Evolutionary conservation across 306 rosid species (phyloP).

Genomic region (Cicer arietinum): DNA sequence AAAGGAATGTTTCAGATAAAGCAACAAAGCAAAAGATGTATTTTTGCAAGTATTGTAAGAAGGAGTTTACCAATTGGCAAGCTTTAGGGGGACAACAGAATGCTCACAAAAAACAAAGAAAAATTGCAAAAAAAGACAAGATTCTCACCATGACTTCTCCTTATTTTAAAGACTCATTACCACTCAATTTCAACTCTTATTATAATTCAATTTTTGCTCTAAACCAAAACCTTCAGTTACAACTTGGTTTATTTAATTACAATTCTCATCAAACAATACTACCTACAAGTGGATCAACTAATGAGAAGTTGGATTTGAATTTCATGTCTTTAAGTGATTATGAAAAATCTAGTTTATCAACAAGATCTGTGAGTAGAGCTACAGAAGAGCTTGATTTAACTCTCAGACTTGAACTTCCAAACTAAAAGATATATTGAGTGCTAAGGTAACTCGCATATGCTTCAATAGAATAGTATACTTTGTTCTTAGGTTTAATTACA

Average conservation of each 20-base stretch:
- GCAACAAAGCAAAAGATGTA: background rate
- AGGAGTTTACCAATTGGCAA: slow-evolving; percentile 4
- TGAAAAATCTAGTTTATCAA: background rate
- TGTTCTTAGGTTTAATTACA: too few relatives aligned
- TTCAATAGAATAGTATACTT: too few relatives aligned
- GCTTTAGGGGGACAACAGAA: slow-evolving; percentile 20
- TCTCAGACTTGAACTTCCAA: background rate
- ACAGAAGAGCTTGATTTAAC: background rate
- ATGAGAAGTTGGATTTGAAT: background rate
- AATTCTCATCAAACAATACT: background rate
- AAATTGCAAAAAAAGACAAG: background rate
- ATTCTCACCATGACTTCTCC: background rate
- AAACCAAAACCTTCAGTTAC: background rate
- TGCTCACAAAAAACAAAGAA: slow-evolving; percentile 17
- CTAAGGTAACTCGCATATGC: too few relatives aligned
- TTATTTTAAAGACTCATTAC: background rate
- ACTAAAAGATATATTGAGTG: too few relatives aligned
- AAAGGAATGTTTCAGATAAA: background rate
- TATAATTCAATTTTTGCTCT: background rate
- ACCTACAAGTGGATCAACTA: background rate
- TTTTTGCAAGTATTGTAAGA: background rate
- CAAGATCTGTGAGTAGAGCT: background rate
- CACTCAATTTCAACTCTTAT: background rate
- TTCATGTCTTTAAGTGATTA: background rate
- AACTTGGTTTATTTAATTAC: background rate